Percentiles rank a stretch among this genome's conserved stretches.
Conservation (phyloP, 2,329 filamentous ascomycete species). For the Zarea fungicola region DNA sequence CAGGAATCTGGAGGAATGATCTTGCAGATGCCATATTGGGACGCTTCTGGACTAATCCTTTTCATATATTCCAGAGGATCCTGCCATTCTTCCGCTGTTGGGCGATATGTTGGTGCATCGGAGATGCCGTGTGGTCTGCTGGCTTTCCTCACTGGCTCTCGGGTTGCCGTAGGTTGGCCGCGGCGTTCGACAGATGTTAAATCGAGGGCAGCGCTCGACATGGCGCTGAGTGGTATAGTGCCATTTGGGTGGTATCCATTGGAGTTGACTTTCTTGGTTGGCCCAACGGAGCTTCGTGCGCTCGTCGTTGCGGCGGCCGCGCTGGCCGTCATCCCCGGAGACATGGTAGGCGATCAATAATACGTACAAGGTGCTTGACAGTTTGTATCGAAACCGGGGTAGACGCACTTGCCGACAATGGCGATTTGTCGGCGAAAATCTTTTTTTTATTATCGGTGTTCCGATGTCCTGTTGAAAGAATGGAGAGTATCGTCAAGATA, state of each 20-base stretch:
- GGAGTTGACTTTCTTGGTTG: conserved; percentile 45
- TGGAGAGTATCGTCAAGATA: conserved; percentile 3
- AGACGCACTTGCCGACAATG: not conserved
- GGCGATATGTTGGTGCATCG: conserved; percentile 85
- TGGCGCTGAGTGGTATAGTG: conserved; percentile 48
- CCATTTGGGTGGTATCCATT: conserved; percentile 48
- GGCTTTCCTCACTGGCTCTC: conserved; percentile 71
- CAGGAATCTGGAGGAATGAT: conserved; percentile 90
- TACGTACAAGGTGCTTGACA: no score
- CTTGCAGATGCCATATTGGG: conserved; percentile 88
- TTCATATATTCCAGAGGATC: conserved; percentile 91
- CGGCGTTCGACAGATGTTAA: conserved; percentile 86
- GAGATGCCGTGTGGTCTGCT: conserved; percentile 77
- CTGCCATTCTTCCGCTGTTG: conserved; percentile 89
- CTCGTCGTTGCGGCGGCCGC: conserved; percentile 4
- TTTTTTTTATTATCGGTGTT: not conserved
- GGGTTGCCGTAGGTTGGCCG: conserved; percentile 70
- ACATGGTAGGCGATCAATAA: conserved; percentile 7
- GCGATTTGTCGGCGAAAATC: not conserved
- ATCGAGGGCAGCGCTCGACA: conserved; percentile 64
- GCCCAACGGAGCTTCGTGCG: conserved; percentile 11
- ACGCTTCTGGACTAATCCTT: conserved; percentile 83
- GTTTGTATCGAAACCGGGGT: no score
- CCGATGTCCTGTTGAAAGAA: conserved; percentile 7
- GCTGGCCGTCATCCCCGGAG: conserved; percentile 8